Evolutionary conservation across 2,329 filamentous ascomycete species (phyloP).

Genomic region (Clonostachys rhizophaga): DNA sequence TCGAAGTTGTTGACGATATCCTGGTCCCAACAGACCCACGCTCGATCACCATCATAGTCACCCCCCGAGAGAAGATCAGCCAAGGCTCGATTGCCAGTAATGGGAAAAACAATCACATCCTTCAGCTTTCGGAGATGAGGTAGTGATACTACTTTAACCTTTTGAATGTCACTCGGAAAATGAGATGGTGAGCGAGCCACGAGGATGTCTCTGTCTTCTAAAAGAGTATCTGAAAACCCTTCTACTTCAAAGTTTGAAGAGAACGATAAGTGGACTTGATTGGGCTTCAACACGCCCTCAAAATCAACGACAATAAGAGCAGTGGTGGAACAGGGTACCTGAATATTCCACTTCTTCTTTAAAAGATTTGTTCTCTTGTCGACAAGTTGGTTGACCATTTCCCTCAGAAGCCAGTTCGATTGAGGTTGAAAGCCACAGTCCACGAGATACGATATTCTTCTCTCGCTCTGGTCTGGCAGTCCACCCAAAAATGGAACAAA

Average conservation of each 20-base stretch:
- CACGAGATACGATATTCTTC: conserved; percentile 49
- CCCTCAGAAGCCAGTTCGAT: conserved; percentile 40
- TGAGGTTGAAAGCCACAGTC: conserved; percentile 55
- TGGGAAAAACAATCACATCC: conserved; percentile 76
- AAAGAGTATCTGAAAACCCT: conserved; percentile 43
- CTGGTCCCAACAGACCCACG: conserved; percentile 73
- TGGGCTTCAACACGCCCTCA: conserved; percentile 36
- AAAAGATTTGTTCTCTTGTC: conserved; percentile 47
- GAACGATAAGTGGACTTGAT: conserved; percentile 63
- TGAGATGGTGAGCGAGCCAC: conserved; percentile 68
- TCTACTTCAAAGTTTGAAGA: conserved; percentile 57
- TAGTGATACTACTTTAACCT: conserved; percentile 53
- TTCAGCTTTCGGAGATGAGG: conserved; percentile 61
- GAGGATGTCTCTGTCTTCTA: conserved; percentile 57
- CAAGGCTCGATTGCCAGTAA: conserved; percentile 54
- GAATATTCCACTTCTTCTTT: conserved; percentile 53
- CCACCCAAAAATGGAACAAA: conserved; percentile 39
- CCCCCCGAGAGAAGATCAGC: conserved; percentile 72
- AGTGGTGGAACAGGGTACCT: conserved; percentile 55
- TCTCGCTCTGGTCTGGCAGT: conserved; percentile 42
- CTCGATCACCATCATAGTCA: conserved; percentile 77
- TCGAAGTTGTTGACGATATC: conserved; percentile 61
- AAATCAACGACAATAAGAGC: conserved; percentile 68
- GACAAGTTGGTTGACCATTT: conserved; percentile 40
- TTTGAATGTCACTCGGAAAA: conserved; percentile 68